These are phyloP conservation scores for Xylaria sp. DNA, from an alignment of 2,329 filamentous ascomycete species.

Conservation along the genomic window DNA sequence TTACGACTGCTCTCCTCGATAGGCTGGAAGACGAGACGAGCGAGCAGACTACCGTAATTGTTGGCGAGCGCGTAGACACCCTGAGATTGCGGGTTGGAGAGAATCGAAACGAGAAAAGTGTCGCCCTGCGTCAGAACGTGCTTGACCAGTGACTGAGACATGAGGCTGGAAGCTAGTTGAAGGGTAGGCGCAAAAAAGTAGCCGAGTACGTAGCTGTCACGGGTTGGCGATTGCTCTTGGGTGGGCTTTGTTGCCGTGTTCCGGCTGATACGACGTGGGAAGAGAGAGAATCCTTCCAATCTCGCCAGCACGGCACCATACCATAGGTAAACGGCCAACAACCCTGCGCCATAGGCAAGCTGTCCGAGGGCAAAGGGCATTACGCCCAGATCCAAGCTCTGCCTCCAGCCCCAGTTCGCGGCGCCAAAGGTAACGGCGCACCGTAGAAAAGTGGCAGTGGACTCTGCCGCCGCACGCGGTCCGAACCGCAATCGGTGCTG, in stretches of 20 bases:
- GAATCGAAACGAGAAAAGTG: constrained; percentile 79
- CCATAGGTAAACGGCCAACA: constrained; percentile 73
- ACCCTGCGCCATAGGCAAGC: constrained; percentile 71
- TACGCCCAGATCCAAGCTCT: constrained; percentile 67
- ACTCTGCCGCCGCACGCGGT: constrained; percentile 81
- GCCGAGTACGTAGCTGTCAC: constrained; percentile 55
- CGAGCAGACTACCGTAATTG: constrained; percentile 90
- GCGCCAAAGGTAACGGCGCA: constrained; percentile 76
- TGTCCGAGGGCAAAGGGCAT: constrained; percentile 91
- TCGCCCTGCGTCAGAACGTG: constrained; percentile 95
- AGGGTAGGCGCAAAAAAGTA: constrained; percentile 75
- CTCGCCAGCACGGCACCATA: constrained; percentile 63
- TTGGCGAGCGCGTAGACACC: constrained; percentile 91
- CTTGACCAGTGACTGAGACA: constrained; percentile 87
- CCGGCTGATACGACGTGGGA: constrained; percentile 51
- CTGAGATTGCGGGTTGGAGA: constrained; percentile 80
- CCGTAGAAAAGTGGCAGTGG: constrained; percentile 76
- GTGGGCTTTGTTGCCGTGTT: constrained; percentile 23
- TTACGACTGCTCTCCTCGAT: constrained; percentile 92
- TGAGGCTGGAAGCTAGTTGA: constrained; percentile 78
- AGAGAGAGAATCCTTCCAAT: constrained; percentile 70
- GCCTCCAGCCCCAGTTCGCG: constrained; percentile 67
- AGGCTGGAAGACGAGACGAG: constrained; percentile 89
- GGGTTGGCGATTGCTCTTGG: not conserved
- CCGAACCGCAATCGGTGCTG: constrained; percentile 83